Percentiles rank a stretch among this genome's conserved stretches.
phyloP scores from a whole-genome alignment of 257 asterid species.

The Anisodus acutangulus region DNA sequence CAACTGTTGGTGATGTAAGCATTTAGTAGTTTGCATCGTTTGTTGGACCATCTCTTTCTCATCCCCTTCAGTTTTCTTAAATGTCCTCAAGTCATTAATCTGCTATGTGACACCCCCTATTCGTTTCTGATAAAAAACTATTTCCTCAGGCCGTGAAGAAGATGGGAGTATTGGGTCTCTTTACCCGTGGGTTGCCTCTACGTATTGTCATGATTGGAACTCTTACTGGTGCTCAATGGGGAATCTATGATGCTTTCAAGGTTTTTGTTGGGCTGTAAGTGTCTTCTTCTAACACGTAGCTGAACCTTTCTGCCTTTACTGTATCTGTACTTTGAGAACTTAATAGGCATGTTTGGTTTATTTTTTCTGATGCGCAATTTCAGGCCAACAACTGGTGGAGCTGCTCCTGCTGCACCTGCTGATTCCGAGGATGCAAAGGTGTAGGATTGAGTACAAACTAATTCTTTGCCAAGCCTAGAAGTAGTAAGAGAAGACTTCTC shows the following conservation, averaged over 20 bases:
- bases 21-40: not conserved
- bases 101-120: not conserved
- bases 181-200: slow-evolving; percentile 89
- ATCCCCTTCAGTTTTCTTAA: slow-evolving; percentile 8
- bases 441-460: slow-evolving; percentile 39
- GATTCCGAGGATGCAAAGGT: slow-evolving; percentile 49
- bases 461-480: not conserved
- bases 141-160: slow-evolving; percentile 71
- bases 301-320: not conserved
- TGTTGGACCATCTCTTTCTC: slow-evolving; percentile 24
- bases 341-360: not conserved
- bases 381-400: slow-evolving; percentile 93
- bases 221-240: slow-evolving; percentile 99
- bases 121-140: not conserved
- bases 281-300: slow-evolving; percentile 2
- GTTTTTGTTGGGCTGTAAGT: slow-evolving; percentile 93
- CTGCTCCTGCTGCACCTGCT: slow-evolving; percentile 52
- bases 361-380: slow-evolving; percentile 24
- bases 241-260: slow-evolving; percentile 93
- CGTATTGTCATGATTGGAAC: slow-evolving; percentile 98
- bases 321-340: not conserved
- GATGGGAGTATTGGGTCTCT: slow-evolving; percentile 75
- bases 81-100: not conserved
- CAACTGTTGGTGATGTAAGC: slow-evolving; percentile 87
- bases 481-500: slow-evolving; percentile 37